These are phyloP conservation scores for Boletus smithii DNA, from an alignment of 1,284 basidiomycete genomes.

Conservation along the genomic window DNA sequence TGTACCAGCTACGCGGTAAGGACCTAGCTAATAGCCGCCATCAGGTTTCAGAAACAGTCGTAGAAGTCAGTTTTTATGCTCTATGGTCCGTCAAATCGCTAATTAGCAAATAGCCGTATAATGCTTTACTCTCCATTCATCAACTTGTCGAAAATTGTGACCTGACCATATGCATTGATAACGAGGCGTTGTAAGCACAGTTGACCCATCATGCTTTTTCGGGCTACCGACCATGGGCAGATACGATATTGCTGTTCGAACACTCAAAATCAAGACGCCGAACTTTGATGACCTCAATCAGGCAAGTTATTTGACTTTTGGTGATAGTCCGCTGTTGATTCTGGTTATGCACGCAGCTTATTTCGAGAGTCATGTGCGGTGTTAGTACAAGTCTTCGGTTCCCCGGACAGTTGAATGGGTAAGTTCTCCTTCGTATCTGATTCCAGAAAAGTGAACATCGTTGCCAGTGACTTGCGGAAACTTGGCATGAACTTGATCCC, in stretches of 20 bases:
- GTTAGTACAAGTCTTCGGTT: slow-evolving; percentile 88
- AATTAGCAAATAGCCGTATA: slow-evolving; percentile 64
- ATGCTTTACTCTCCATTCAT: slow-evolving; percentile 85
- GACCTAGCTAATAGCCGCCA: slow-evolving; percentile 10
- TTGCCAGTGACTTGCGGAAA: slow-evolving; percentile 81
- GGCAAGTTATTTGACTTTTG: slow-evolving; percentile 43
- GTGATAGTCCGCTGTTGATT: neutral
- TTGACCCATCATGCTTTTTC: neutral
- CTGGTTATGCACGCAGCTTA: slow-evolving; percentile 46
- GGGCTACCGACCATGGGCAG: slow-evolving; percentile 33
- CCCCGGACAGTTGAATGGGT: slow-evolving; percentile 92
- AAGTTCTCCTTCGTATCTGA: slow-evolving; percentile 15
- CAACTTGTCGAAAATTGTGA: slow-evolving; percentile 92
- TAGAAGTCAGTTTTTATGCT: slow-evolving; percentile 56
- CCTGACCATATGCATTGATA: slow-evolving; percentile 88
- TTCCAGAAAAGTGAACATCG: slow-evolving; percentile 1
- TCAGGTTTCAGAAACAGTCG: slow-evolving; percentile 91
- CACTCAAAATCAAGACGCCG: slow-evolving; percentile 72
- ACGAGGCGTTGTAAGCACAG: slow-evolving; percentile 77
- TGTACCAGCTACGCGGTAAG: slow-evolving; percentile 4
- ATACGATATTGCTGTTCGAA: slow-evolving; percentile 79
- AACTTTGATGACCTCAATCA: slow-evolving; percentile 76
- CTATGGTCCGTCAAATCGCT: neutral
- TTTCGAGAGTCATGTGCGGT: slow-evolving; percentile 86
- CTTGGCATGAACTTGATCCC: slow-evolving; percentile 91